Conservation (phyloP, 805 yeast species). For the Aciculoconidium aculeatum region DNA sequence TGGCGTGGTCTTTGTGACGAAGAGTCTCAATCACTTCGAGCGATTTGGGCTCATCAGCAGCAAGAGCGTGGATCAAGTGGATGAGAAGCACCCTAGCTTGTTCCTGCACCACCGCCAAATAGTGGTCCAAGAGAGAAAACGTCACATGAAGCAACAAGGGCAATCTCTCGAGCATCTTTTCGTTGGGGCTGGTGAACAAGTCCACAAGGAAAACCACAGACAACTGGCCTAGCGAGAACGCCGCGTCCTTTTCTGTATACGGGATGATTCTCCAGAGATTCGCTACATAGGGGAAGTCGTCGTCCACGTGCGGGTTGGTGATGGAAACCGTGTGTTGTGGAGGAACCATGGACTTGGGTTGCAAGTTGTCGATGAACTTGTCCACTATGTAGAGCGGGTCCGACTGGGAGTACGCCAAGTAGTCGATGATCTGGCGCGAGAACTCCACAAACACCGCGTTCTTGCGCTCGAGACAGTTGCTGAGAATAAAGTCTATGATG, state of each 20-base stretch:
- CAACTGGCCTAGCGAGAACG: slow-evolving; percentile 82
- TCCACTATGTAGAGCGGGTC: slow-evolving; percentile 49
- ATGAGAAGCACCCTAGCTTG: slow-evolving; percentile 75
- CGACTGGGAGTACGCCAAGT: slow-evolving; percentile 51
- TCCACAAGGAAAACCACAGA: slow-evolving; percentile 84
- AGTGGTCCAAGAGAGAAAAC: slow-evolving; percentile 82
- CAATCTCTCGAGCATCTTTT: slow-evolving; percentile 51
- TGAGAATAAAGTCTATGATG: slow-evolving; percentile 64
- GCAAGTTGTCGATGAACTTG: slow-evolving; percentile 59
- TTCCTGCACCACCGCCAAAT: slow-evolving; percentile 73
- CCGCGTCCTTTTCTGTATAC: slow-evolving; percentile 56
- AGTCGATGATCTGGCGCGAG: slow-evolving; percentile 76
- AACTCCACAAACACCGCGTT: slow-evolving; percentile 71
- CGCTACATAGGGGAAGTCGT: slow-evolving; percentile 69
- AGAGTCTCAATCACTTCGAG: slow-evolving; percentile 53
- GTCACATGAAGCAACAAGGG: slow-evolving; percentile 76
- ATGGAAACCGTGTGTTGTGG: slow-evolving; percentile 28
- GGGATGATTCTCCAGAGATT: slow-evolving; percentile 55
- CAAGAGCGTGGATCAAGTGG: slow-evolving; percentile 62
- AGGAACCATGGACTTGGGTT: slow-evolving; percentile 89
- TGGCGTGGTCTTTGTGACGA: slow-evolving; percentile 42
- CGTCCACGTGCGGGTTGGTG: background rate
- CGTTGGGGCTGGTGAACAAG: slow-evolving; percentile 61
- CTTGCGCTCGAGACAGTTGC: slow-evolving; percentile 61
- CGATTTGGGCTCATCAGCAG: slow-evolving; percentile 48